Evolutionary conservation across 1,284 basidiomycete genomes (phyloP).

Genomic region (Leccinum subrobustum): DNA sequence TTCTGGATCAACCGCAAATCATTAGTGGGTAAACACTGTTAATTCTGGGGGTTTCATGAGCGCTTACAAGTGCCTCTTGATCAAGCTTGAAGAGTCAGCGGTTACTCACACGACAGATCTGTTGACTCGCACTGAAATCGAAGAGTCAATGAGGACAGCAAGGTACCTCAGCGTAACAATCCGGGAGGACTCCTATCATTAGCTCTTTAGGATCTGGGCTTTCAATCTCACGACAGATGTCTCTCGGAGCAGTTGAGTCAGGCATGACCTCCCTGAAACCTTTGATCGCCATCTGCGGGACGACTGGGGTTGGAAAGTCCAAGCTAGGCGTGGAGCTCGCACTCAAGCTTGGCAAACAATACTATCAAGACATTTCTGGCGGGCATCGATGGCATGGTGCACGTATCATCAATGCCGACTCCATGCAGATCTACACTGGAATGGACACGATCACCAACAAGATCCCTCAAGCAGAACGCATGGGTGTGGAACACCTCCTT

Average conservation of each 20-base stretch:
- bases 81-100: neutral
- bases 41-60: neutral
- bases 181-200: neutral
- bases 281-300: conserved; percentile 86
- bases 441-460: conserved; percentile 97
- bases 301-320: conserved; percentile 97
- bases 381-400: conserved; percentile 54
- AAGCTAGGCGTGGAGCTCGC: conserved; percentile 90
- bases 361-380: conserved; percentile 11
- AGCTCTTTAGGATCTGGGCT: neutral
- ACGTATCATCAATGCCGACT: conserved; percentile 90
- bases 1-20: neutral
- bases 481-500: conserved; percentile 85
- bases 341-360: conserved; percentile 45
- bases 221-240: neutral
- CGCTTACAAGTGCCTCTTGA: neutral
- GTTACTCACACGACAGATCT: neutral
- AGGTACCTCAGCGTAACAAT: neutral
- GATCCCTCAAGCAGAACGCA: conserved; percentile 73
- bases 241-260: neutral
- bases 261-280: conserved; percentile 40
- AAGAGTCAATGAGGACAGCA: neutral
- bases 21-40: neutral
- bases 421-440: conserved; percentile 98
- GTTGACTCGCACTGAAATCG: neutral